Conservation (phyloP, 441 rosid genomes). For the Bocquillonia castaneifolia region DNA sequence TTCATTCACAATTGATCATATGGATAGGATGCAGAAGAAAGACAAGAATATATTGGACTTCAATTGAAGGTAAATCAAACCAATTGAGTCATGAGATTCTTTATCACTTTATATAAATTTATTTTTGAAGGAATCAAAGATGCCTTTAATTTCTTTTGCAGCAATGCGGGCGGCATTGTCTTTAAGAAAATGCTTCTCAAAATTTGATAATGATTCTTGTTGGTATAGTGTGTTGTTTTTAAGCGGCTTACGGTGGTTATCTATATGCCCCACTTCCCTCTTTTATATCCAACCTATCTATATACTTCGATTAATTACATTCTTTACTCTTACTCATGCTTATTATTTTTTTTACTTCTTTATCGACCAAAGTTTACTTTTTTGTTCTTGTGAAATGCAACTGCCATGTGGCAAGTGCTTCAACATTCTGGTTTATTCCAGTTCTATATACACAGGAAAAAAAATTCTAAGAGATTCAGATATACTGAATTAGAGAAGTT, state of each 20-base stretch:
- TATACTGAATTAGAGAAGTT: too few species aligned
- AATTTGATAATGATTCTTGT: constrained; percentile 20
- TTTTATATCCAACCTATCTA: not conserved
- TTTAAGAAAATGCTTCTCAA: constrained; percentile 34
- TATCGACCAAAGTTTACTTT: too few species aligned
- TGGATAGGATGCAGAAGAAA: not conserved
- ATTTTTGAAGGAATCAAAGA: not conserved
- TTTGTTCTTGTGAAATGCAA: not conserved
- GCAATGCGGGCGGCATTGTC: constrained; percentile 38
- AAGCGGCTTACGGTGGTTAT: too few species aligned
- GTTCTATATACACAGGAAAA: too few species aligned
- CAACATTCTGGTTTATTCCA: too few species aligned
- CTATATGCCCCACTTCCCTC: not conserved
- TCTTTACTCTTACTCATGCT: constrained; percentile 15
- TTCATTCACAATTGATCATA: not conserved
- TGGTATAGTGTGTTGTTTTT: constrained; percentile 2
- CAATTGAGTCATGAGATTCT: constrained; percentile 7
- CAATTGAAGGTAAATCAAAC: constrained; percentile 4
- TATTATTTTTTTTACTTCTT: not conserved
- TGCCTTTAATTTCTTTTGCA: constrained; percentile 22
- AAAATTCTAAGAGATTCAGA: too few species aligned
- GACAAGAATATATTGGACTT: constrained; percentile 17
- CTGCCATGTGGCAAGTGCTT: not conserved
- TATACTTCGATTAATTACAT: not conserved
- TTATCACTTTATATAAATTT: not conserved